Evolutionary conservation across 1,139 yeast genomes (phyloP).

Genomic region (Kazachstania sp.): DNA sequence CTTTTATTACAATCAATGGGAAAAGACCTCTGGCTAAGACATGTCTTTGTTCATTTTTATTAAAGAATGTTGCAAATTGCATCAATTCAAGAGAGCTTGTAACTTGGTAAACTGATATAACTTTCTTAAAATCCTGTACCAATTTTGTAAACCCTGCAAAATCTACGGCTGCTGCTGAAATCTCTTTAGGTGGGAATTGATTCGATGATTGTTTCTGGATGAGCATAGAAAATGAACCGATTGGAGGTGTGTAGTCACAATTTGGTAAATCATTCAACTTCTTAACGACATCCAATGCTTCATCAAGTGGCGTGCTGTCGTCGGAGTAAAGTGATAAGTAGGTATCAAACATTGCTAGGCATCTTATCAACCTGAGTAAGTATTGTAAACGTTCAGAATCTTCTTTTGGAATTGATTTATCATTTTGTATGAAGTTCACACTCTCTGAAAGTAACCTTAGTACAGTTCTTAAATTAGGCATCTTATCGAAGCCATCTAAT

Average conservation of each 20-base stretch:
- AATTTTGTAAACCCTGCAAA: conserved; percentile 21
- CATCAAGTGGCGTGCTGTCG: conserved; percentile 9
- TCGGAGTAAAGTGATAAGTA: conserved; percentile 10
- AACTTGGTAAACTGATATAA: conserved; percentile 35
- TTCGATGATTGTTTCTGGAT: conserved; percentile 47
- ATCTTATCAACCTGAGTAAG: conserved; percentile 12
- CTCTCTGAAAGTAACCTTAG: conserved; percentile 8
- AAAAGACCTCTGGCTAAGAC: conserved; percentile 54
- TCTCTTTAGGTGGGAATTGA: conserved; percentile 47
- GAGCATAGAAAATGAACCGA: conserved; percentile 45
- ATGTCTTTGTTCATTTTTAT: conserved; percentile 33
- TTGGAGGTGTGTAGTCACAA: conserved; percentile 18
- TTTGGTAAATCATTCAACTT: neutral
- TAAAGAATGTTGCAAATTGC: conserved; percentile 29
- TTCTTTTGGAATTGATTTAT: neutral
- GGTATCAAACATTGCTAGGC: conserved; percentile 16
- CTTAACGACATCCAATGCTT: conserved; percentile 9
- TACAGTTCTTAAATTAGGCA: conserved; percentile 11
- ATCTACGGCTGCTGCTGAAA: conserved; percentile 30
- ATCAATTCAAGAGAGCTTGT: conserved; percentile 28
- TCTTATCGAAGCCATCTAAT: conserved; percentile 28
- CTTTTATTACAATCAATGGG: conserved; percentile 52
- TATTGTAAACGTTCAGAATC: conserved; percentile 9
- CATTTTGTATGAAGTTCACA: conserved; percentile 6
- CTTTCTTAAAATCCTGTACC: conserved; percentile 30